A percentile compares a stretch with the other conserved stretches of the same genome.
phyloP scores from a whole-genome alignment of 345 rosid species.

The Crucihimalaya himalaica region DNA sequence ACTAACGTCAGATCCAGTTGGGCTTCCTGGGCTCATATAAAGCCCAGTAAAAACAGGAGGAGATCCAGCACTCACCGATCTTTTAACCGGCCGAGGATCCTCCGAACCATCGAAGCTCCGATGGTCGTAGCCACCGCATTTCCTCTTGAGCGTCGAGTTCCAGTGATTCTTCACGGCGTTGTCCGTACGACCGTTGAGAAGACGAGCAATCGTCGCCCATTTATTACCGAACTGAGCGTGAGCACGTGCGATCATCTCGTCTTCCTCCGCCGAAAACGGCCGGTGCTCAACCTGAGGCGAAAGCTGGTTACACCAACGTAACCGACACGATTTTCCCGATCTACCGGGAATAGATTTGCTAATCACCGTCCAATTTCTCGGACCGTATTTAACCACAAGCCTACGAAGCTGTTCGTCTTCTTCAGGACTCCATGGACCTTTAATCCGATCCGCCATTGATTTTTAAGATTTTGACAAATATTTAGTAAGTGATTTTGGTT shows the following conservation, averaged over 20 bases:
- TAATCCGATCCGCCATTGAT: conserved; percentile 67
- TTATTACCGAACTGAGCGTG: conserved; percentile 89
- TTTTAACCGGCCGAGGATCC: conserved; percentile 60
- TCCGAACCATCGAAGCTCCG: conserved; percentile 21
- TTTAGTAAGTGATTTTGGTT: neutral
- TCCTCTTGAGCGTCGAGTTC: conserved; percentile 93
- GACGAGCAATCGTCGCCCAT: conserved; percentile 97
- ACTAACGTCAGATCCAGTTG: conserved; percentile 74
- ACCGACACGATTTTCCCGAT: conserved; percentile 87
- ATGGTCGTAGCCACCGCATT: conserved; percentile 41
- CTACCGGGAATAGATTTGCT: conserved; percentile 95
- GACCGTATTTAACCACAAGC: conserved; percentile 73
- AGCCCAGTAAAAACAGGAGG: conserved; percentile 53
- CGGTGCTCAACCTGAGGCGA: conserved; percentile 94
- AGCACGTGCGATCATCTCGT: conserved; percentile 73
- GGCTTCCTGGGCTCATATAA: conserved; percentile 67
- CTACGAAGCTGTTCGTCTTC: conserved; percentile 78
- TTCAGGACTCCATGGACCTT: conserved; percentile 97
- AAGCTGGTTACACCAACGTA: conserved; percentile 96
- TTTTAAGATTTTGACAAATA: neutral
- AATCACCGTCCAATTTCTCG: conserved; percentile 88
- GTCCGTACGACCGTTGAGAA: conserved; percentile 89
- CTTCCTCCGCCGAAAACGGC: conserved; percentile 69
- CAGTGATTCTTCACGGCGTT: conserved; percentile 97
- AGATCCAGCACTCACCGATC: conserved; percentile 68